Conservation (phyloP, 2,329 filamentous ascomycete genomes). For the Helotiales sp. region DNA sequence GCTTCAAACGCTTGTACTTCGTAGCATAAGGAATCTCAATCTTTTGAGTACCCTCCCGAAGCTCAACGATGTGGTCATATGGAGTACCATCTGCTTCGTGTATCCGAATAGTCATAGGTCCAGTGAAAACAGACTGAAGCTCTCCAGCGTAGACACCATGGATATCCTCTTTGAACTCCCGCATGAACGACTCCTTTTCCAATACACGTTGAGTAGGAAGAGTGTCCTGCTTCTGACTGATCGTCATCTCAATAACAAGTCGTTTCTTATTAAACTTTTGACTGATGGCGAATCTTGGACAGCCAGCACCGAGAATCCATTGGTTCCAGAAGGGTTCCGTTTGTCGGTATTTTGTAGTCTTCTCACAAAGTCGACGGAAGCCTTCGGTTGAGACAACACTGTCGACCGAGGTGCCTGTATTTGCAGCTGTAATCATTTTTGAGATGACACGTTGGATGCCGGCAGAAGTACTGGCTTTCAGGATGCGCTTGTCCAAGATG, state of each 20-base stretch:
- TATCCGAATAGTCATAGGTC: constrained; percentile 96
- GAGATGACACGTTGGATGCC: constrained; percentile 82
- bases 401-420: constrained; percentile 73
- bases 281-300: constrained; percentile 80
- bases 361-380: constrained; percentile 84
- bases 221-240: constrained; percentile 68
- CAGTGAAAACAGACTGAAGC: constrained; percentile 81
- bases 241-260: constrained; percentile 87
- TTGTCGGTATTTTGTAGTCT: constrained; percentile 75
- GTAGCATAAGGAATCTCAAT: constrained; percentile 98
- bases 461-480: constrained; percentile 82
- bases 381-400: constrained; percentile 69
- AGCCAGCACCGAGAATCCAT: constrained; percentile 87
- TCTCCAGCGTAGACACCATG: constrained; percentile 67
- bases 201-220: constrained; percentile 51
- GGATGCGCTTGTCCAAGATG: constrained; percentile 86
- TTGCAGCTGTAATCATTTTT: constrained; percentile 81
- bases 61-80: constrained; percentile 96
- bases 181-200: constrained; percentile 74
- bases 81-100: constrained; percentile 98
- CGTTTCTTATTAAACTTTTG: constrained; percentile 98
- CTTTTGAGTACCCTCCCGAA: constrained; percentile 80
- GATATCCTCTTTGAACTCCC: constrained; percentile 78
- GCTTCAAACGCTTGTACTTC: constrained; percentile 96
- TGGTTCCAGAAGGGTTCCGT: constrained; percentile 91